Conservation (phyloP, 2,329 filamentous ascomycete species). For the Aspergillus versicolor region DNA sequence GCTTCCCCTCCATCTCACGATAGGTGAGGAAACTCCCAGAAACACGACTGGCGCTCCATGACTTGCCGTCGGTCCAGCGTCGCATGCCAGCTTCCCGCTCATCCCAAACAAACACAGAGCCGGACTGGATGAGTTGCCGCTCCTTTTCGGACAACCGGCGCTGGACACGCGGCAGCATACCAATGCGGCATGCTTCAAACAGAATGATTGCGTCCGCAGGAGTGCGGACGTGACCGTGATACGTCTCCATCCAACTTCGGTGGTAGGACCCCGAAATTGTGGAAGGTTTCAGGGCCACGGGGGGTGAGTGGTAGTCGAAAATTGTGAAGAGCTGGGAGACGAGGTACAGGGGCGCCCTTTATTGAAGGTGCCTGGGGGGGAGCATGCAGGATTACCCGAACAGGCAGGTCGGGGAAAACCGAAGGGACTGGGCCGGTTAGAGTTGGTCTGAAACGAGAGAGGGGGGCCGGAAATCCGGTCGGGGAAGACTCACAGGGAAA, state of each 20-base stretch:
- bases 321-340: slow-evolving; percentile 5
- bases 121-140: slow-evolving; percentile 90
- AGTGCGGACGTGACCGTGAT: slow-evolving; percentile 91
- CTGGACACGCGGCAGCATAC: slow-evolving; percentile 86
- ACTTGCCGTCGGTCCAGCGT: slow-evolving; percentile 97
- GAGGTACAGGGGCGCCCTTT: background rate
- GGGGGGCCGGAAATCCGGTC: background rate
- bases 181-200: slow-evolving; percentile 94
- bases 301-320: slow-evolving; percentile 9
- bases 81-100: slow-evolving; percentile 98
- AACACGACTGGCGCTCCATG: slow-evolving; percentile 96
- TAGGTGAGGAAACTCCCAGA: slow-evolving; percentile 98
- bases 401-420: background rate
- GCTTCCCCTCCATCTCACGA: slow-evolving; percentile 97
- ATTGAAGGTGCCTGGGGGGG: background rate
- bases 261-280: slow-evolving; percentile 18
- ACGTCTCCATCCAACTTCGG: slow-evolving; percentile 77
- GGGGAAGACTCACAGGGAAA: background rate
- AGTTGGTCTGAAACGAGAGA: background rate
- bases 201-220: slow-evolving; percentile 95
- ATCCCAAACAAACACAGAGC: slow-evolving; percentile 99
- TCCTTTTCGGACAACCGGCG: slow-evolving; percentile 94
- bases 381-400: slow-evolving; percentile 6
- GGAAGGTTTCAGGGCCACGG: slow-evolving; percentile 21
- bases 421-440: background rate